Evolutionary conservation across 2,329 filamentous ascomycete genomes (phyloP), one percentile per base, ranked within the genome.

Genomic region (Massarina eburnea): DNA sequence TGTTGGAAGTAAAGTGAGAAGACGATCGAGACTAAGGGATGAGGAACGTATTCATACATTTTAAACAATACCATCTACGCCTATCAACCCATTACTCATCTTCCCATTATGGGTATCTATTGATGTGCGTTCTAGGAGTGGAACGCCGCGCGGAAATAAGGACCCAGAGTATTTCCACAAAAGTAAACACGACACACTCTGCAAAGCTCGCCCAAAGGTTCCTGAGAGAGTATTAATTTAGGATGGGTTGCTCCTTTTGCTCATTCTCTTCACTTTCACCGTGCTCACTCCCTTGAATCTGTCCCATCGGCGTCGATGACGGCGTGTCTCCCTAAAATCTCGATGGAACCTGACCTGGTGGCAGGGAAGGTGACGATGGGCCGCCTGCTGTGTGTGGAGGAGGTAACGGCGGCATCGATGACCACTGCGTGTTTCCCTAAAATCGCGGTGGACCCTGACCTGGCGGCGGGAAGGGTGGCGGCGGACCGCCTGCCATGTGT

Each of bases 361-460:
- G 35, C 35, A 27, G 20, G 27, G 39, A 33, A 17, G 48, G 26
- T 46, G 60, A 59, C 39, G 62, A 59, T 17, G 59, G 65, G 17
- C 55, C 39, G 10, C 56, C 54, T 17, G 60, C 61, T 8, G 15
- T 12, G 4, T n/a, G 32, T 24, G 71, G 71, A 15, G 71, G 71
- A 21, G 71, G 70, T 45, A 72, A 71, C 1, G 67, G 56, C n/a
- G n/a, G n/a, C n/a, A n/a, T n/a, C n/a, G n/a, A n/a, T n/a, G n/a
- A 26, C 12, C 24, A 26, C 12, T 26, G 7, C 27, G n/a, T 30
- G 5, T 14, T 8, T 30, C 6, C 27, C 12, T 30, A 30, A 19
- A 36, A 26, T 15, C 34, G 8, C 7, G 39, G 39, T 2, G 39
- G 39, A n/a, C 27, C 39, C 4, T 32, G 4, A n/a, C 33, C 21